Base-by-base conservation (phyloP, 2,329 filamentous ascomycete genomes). In the Pseudogymnoascus sp. region DNA sequence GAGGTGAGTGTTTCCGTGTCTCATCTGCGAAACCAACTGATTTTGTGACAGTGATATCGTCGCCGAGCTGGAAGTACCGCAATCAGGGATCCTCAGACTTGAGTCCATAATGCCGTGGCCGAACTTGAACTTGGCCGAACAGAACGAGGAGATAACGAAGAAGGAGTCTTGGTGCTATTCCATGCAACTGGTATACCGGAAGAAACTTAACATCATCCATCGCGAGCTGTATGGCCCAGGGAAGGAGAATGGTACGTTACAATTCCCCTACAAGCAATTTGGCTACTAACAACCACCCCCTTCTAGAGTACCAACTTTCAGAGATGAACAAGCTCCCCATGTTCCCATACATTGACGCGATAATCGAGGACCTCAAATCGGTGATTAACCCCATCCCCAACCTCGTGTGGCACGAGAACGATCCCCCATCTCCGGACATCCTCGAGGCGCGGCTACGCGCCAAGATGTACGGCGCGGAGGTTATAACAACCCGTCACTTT, bases 401-500 rank as follows among this genome's bases (percentile, higher is more conserved):
- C 21, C 42, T 57, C 19, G 31, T 19, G 13, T 89, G 86, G 86
- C 69, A 82, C 2, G 88, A 91, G 65, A 75, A 80, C 1, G 90
- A 96, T 63, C 80, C 81, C 4, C 91, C 91, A 1, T 84, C 92
- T 0, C 74, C 72, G 0, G 87, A 96, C 60, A 92, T 97, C 65
- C 85, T 97, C 15, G 81, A 85, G 11, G 93, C 93, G 33, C 85
- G 95, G 21, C 80, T 97, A 66, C 87, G 93, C 44, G 95, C 90
- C 13, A 97, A 99, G 74, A 97, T 95, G 75, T 97, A 93, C 80
- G 95, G 95, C 19, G 93, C 91, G 0, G 85, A 89, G 67, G 92
- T 96, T 66, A 93, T 97, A 72, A 93, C 93, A 26, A 89, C 95
- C 73, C 85, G 95, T 23, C 91, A 90, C 0, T 91, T 93, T 65